A percentile compares a stretch with the other conserved stretches of the same genome.
phyloP scores from a whole-genome alignment of 352 stramenopile species.

The Elongisporangium undulatum region DNA sequence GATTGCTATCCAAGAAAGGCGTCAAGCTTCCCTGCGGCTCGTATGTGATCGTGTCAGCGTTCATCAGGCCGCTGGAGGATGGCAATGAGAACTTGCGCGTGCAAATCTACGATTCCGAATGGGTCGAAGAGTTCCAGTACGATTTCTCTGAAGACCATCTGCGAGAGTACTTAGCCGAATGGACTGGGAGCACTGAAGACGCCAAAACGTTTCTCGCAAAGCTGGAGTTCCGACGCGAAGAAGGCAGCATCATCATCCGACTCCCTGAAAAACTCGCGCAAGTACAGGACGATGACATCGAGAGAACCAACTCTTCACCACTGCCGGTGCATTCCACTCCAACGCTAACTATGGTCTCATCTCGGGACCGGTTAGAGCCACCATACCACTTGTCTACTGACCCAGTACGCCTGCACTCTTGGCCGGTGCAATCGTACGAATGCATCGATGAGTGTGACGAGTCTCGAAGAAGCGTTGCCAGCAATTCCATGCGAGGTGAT shows the following conservation, averaged over 20 bases:
- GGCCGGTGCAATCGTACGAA: neutral
- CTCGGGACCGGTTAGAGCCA: neutral
- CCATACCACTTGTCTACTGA: neutral
- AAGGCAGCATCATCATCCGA: constrained; percentile 65
- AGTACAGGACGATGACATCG: neutral
- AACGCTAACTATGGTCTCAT: neutral
- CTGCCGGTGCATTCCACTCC: neutral
- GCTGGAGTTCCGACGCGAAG: constrained; percentile 56
- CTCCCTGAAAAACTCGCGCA: constrained; percentile 34
- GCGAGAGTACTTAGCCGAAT: constrained; percentile 41
- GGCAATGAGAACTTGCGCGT: constrained; percentile 68
- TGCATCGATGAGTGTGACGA: neutral
- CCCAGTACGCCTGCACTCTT: neutral
- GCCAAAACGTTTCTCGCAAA: constrained; percentile 38
- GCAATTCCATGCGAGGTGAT: neutral
- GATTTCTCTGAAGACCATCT: constrained; percentile 67
- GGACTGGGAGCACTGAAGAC: constrained; percentile 29
- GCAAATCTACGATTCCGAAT: constrained; percentile 69
- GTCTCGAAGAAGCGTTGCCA: neutral
- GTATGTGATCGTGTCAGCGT: constrained; percentile 67
- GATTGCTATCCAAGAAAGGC: constrained; percentile 51
- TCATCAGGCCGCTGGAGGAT: constrained; percentile 62
- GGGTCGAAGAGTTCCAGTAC: constrained; percentile 73
- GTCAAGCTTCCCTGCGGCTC: constrained; percentile 46
- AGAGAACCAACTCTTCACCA: neutral